Conservation (phyloP, 2,329 filamentous ascomycete species). For the Taxawa tesnikishii region DNA sequence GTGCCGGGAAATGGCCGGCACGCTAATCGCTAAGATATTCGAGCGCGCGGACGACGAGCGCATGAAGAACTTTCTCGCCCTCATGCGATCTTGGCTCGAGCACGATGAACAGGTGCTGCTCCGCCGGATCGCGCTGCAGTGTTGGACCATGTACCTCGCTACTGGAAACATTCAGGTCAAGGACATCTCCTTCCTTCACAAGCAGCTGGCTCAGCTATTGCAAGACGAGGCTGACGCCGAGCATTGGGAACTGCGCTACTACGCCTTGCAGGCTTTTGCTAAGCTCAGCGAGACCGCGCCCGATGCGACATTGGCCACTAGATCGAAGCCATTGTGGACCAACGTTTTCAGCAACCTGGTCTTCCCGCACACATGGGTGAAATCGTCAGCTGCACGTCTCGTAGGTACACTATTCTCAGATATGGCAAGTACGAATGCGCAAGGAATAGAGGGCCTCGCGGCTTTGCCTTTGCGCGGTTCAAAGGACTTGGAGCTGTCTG, state of each 20-base stretch:
- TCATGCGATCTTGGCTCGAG: conserved; percentile 61
- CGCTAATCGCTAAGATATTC: conserved; percentile 71
- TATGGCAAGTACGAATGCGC: conserved; percentile 53
- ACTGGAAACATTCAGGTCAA: conserved; percentile 49
- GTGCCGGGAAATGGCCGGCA: conserved; percentile 70
- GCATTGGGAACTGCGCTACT: conserved; percentile 63
- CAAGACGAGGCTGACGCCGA: conserved; percentile 38
- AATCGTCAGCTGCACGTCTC: conserved; percentile 62
- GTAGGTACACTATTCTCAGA: conserved; percentile 69
- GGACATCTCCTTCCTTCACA: conserved; percentile 50
- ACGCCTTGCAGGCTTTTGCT: conserved; percentile 56
- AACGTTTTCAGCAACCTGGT: conserved; percentile 52
- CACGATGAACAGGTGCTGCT: conserved; percentile 62
- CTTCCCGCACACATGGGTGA: conserved; percentile 58
- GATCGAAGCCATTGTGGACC: conserved; percentile 57
- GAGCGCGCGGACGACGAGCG: conserved; percentile 62
- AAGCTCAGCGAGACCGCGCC: conserved; percentile 58
- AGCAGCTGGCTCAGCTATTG: conserved; percentile 38
- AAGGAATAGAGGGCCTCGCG: conserved; percentile 33
- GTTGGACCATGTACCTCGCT: conserved; percentile 75
- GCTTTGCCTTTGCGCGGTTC: conserved; percentile 55
- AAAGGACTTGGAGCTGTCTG: conserved; percentile 55
- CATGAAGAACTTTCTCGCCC: conserved; percentile 54
- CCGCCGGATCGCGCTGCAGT: conserved; percentile 61
- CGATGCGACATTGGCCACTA: conserved; percentile 46